Base-by-base conservation (phyloP, 208 protist genomes). In the Leishmania amazonensis region DNA sequence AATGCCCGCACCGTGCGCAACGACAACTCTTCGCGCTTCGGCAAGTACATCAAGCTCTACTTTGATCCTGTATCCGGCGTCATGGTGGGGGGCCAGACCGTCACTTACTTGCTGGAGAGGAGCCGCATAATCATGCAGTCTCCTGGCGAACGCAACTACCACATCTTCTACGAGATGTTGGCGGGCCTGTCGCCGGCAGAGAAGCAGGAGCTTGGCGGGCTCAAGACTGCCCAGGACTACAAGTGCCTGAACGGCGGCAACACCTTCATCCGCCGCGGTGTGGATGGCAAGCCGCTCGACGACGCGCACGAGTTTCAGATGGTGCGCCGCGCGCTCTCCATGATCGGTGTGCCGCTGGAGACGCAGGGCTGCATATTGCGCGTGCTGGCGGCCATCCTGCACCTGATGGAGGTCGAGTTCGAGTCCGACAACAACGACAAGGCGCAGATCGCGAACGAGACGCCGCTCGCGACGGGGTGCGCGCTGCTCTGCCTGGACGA, bases 81-180 rank as follows among this genome's bases (percentile, higher is more conserved):
- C n/a, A 92, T 98, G 89, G 76, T 96, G 3, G 96, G 96, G 57
- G 96, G 95, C 53, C 83, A 94, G 85, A 94, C 94, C 1, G 85
- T 94, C 24, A 96, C 93, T 53, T 99, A 99, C 83, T 88, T 99
- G 15, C 89, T 99, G 21, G 98, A 99, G 87, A 98, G 95, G 83
- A 98, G 94, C 71, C 91, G 98, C 79, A 94, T 99, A 67, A 92
- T 99, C 45, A 86, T 88, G 58, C 98, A 99, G 83, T 88, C 89
- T 42, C 75, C 88, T 64, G 95, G 94, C 49, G 98, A 99, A 83
- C 92, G 98, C 68, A 98, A 97, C 89, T 99, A 98, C 86, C 98
- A 99, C 90, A 93, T 99, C 72, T 99, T 99, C 89, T 99, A 99
- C 85, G 96, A 99, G 88, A 95, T 99, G 84, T 87, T 98, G 38